phyloP scores from a whole-genome alignment of 768 basidiomycete species.

The Lentinula detonsa region DNA sequence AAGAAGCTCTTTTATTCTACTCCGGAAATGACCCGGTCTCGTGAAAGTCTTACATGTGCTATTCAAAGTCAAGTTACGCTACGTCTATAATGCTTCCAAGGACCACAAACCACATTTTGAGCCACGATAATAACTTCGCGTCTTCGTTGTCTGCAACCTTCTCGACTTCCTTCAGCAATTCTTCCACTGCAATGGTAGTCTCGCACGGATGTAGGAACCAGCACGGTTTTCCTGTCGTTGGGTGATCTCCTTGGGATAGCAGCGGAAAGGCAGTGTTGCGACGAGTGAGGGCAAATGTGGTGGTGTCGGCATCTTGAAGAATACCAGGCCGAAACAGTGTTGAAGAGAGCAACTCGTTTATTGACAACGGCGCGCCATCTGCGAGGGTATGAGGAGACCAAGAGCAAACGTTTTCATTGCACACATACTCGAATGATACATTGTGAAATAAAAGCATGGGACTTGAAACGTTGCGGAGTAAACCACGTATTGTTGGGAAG shows the following conservation, averaged over 20 bases:
- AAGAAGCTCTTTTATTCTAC: conserved; percentile 3
- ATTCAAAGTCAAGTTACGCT: conserved; percentile 14
- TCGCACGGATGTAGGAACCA: conserved; percentile 93
- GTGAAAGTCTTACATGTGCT: not conserved
- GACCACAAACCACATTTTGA: conserved; percentile 78
- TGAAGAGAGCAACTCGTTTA: conserved; percentile 50
- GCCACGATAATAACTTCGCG: conserved; percentile 36
- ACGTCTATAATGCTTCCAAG: conserved; percentile 60
- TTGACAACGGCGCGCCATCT: conserved; percentile 62
- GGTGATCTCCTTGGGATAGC: conserved; percentile 85
- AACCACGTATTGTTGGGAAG: conserved; percentile 60
- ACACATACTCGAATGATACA: conserved; percentile 63
- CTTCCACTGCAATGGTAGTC: conserved; percentile 56
- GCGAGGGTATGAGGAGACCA: not conserved
- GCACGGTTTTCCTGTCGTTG: conserved; percentile 61
- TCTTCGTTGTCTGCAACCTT: conserved; percentile 23
- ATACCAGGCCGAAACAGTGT: conserved; percentile 51
- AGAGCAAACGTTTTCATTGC: not conserved
- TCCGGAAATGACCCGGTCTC: not conserved
- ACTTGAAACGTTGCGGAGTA: conserved; percentile 78
- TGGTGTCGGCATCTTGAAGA: conserved; percentile 36
- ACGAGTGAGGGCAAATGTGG: conserved; percentile 49
- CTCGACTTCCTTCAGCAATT: conserved; percentile 51
- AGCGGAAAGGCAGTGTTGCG: conserved; percentile 60
- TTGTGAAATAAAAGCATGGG: conserved; percentile 78